Percentiles rank a stretch among this genome's conserved stretches.
phyloP scores from a whole-genome alignment of 495 filamentous ascomycete genomes.

The Wilcoxina mikolae region DNA sequence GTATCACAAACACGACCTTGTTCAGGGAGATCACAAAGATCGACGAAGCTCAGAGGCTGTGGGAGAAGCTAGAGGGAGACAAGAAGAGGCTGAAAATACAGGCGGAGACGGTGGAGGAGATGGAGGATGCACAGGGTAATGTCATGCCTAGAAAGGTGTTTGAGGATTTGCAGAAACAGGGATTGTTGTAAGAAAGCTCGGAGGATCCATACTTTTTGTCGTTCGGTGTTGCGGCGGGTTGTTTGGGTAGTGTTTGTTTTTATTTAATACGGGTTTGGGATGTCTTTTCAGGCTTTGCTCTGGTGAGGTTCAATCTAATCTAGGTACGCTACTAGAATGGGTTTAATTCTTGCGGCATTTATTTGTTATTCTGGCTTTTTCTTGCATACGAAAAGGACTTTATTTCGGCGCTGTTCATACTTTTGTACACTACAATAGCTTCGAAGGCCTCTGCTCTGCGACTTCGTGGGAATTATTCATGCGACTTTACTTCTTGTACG shows the following conservation, averaged over 20 bases:
- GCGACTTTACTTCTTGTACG: constrained; percentile 18
- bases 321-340: too few species aligned
- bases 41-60: constrained; percentile 69
- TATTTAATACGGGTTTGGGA: background rate
- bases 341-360: background rate
- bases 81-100: constrained; percentile 61
- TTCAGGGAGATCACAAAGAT: constrained; percentile 92
- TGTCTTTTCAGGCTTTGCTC: background rate
- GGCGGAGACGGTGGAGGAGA: constrained; percentile 78
- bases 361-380: background rate
- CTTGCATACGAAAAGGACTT: background rate
- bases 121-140: constrained; percentile 95
- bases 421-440: background rate
- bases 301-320: background rate
- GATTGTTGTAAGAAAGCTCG: constrained; percentile 53
- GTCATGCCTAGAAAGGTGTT: constrained; percentile 99
- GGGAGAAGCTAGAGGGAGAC: constrained; percentile 84
- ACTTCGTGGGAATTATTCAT: background rate
- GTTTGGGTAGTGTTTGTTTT: background rate
- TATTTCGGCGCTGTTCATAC: background rate
- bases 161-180: constrained; percentile 63
- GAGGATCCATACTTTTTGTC: too few species aligned
- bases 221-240: too few species aligned
- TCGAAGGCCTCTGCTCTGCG: background rate
- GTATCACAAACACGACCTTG: constrained; percentile 79